These are phyloP conservation scores for Aureobasidium pullulans DNA, from an alignment of 2,329 filamentous ascomycete species.

Conservation along the genomic window DNA sequence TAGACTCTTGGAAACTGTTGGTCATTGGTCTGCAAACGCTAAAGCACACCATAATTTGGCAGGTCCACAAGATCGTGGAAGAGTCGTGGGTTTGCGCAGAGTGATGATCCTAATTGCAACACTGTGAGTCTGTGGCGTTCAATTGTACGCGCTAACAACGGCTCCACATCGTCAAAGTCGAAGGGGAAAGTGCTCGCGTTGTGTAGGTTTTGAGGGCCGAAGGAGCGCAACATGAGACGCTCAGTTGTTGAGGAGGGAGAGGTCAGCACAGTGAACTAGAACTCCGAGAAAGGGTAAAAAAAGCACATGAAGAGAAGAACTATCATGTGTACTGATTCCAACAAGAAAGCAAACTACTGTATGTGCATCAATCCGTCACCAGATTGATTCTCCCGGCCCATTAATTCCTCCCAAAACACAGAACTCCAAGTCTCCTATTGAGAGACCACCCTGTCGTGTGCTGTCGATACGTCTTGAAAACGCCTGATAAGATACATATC, in stretches of 20 bases:
- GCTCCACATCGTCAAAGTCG: not conserved
- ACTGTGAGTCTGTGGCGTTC: not conserved
- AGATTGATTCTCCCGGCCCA: not conserved
- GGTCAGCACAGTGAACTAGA: not conserved
- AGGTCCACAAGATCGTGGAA: not conserved
- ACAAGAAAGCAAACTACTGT: not conserved
- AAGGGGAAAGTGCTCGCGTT: constrained; percentile 1
- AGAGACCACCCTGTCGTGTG: not conserved
- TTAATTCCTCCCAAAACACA: not conserved
- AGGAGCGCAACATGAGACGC: not conserved
- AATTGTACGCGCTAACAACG: not conserved
- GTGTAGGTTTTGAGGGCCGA: not conserved
- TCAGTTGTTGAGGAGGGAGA: not conserved
- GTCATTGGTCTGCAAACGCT: too few species aligned
- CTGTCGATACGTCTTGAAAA: constrained; percentile 4
- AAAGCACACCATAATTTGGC: not conserved
- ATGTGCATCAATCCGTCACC: not conserved
- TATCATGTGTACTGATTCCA: not conserved
- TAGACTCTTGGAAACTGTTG: too few species aligned
- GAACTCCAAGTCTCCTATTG: not conserved
- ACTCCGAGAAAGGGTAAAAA: not conserved
- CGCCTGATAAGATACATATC: not conserved
- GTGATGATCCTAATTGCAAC: not conserved
- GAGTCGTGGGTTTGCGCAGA: not conserved
- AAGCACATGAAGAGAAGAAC: not conserved